Evolutionary conservation across 2,329 filamentous ascomycete species (phyloP), one percentile per base, ranked within the genome.

Genomic region (Trichoderma breve): DNA sequence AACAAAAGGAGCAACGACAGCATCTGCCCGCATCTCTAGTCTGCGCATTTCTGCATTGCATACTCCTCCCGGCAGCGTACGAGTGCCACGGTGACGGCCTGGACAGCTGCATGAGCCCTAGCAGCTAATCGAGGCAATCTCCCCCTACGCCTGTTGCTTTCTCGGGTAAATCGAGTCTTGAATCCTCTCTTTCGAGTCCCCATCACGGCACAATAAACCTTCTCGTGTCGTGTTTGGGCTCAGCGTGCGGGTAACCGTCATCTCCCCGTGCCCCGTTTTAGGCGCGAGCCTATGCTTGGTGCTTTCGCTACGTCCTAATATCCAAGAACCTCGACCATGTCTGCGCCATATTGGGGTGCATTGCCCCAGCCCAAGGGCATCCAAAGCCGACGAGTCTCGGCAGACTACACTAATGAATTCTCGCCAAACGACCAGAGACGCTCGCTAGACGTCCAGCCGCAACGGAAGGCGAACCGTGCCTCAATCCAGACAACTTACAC

Each of bases 401-500:
- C 77, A 71, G 55, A 73, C 58, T 71, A 75, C 70, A 64, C 68
- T 74, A 77, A 76, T 74, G 77, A 80, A 74, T 76, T 79, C 74
- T 73, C 76, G 71, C 70, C 74, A 70, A 76, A 75, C 75, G 79
- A 80, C 75, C 78, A 77, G 71, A 77, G 78, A 76, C 76, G 78
- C 62, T 79, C 79, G 34, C 67, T 79, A 72, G 80, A 81, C 72
- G 74, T 81, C 73, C 82, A 82, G 76, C 81, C 80, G 73, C 82
- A 82, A 73, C 80, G 82, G 75, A 85, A 82, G 77, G 80, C 84
- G 73, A 86, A 88, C 75, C 85, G 87, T 73, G 81, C 80, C 72
- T 91, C 89, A 26, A 80, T 83, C 72, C 88, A 90, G 81, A 90
- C 88, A 70, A 82, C 84, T 76, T 83, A 80, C 76, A 87, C 86